Conservation (phyloP, 1,284 basidiomycete genomes). For the Paramarasmius palmivorus region DNA sequence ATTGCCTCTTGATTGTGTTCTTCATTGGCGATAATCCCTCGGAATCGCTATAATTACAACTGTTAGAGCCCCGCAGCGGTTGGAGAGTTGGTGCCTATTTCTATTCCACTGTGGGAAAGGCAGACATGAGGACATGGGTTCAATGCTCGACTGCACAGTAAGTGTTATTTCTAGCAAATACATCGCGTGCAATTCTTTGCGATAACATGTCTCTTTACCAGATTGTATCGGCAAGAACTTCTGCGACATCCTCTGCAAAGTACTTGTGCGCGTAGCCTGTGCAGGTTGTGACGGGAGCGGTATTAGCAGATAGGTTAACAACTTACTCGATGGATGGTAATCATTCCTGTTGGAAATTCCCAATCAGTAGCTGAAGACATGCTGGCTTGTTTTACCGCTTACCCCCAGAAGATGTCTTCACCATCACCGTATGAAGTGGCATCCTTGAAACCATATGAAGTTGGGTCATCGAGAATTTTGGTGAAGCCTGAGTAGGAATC, state of each 20-base stretch:
- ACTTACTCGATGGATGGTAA: too few species aligned
- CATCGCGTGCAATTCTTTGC: not conserved
- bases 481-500: slow-evolving; percentile 54
- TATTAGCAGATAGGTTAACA: not conserved
- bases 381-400: too few species aligned
- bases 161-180: too few species aligned
- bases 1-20: too few species aligned
- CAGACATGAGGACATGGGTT: not conserved
- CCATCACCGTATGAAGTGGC: slow-evolving; percentile 46
- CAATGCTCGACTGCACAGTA: too few species aligned
- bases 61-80: too few species aligned
- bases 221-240: slow-evolving; percentile 34
- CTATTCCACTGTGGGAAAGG: too few species aligned
- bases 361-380: too few species aligned
- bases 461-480: slow-evolving; percentile 48
- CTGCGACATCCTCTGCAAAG: slow-evolving; percentile 37
- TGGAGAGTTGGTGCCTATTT: too few species aligned
- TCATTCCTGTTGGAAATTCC: too few species aligned
- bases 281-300: not conserved
- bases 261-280: slow-evolving; percentile 37
- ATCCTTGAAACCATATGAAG: slow-evolving; percentile 53
- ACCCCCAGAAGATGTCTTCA: slow-evolving; percentile 58
- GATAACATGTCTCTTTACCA: slow-evolving; percentile 30
- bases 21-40: too few species aligned
- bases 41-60: too few species aligned